These are phyloP conservation scores for Pseudonitzschia pungens DNA, from an alignment of 108 stramenopile genomes.

Conservation along the genomic window DNA sequence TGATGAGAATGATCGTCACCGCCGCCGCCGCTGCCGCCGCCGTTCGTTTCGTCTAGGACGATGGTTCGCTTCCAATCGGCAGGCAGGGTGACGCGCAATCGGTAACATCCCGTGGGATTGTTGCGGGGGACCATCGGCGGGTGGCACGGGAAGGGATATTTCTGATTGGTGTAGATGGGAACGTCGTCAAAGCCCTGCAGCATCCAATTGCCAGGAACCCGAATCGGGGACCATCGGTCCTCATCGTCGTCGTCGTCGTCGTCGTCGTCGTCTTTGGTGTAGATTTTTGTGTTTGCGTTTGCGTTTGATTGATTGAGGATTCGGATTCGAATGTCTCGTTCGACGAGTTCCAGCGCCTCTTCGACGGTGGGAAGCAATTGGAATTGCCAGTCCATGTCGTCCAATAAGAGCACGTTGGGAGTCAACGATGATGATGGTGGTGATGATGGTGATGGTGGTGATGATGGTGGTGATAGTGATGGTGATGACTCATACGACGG, in stretches of 20 bases:
- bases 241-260: not conserved
- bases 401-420: slow-evolving; percentile 27
- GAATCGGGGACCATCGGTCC: slow-evolving; percentile 41
- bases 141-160: slow-evolving; percentile 54
- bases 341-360: slow-evolving; percentile 27
- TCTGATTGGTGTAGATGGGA: slow-evolving; percentile 59
- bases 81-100: slow-evolving; percentile 45
- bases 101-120: slow-evolving; percentile 87
- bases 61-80: slow-evolving; percentile 36
- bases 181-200: slow-evolving; percentile 39
- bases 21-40: too few relatives aligned
- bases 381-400: slow-evolving; percentile 39
- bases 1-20: too few relatives aligned
- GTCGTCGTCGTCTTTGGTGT: not conserved
- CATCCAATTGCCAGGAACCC: slow-evolving; percentile 58
- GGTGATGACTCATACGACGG: not conserved
- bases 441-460: too few relatives aligned
- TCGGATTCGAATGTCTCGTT: not conserved
- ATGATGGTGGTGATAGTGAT: too few relatives aligned
- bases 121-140: slow-evolving; percentile 53
- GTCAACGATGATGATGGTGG: too few relatives aligned
- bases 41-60: too few relatives aligned
- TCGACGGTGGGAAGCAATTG: slow-evolving; percentile 38
- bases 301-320: not conserved
- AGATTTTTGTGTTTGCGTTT: not conserved